Percentiles rank a stretch among this genome's conserved stretches.
Conservation (phyloP, 257 asterid genomes). For the Echium plantagineum region DNA sequence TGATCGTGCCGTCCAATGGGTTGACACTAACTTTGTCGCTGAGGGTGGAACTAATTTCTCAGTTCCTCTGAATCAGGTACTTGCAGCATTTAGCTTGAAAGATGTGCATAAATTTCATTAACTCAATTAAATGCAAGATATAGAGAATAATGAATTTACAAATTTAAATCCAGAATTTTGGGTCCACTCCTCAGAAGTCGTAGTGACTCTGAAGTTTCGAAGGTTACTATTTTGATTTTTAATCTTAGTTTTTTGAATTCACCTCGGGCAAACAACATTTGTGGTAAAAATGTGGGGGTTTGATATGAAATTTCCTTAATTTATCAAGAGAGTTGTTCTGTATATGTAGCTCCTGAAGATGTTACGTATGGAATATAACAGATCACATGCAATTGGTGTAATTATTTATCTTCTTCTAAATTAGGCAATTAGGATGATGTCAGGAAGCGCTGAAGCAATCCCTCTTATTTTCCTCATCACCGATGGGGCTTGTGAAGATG, state of each 20-base stretch:
- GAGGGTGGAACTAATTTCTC: conserved; percentile 55
- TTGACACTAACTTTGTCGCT: conserved; percentile 36
- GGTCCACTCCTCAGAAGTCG: too few species aligned
- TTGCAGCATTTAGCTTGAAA: background rate
- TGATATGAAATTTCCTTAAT: background rate
- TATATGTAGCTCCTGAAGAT: background rate
- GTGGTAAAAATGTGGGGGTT: background rate
- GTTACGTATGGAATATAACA: too few species aligned
- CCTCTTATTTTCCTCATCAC: conserved; percentile 59
- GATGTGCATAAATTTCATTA: background rate
- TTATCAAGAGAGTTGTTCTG: background rate
- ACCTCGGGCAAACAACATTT: background rate
- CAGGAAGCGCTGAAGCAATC: conserved; percentile 32
- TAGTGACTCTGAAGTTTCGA: too few species aligned
- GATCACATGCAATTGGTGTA: background rate
- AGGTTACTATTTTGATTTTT: too few species aligned
- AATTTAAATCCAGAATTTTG: too few species aligned
- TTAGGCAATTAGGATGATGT: conserved; percentile 68
- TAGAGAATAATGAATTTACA: too few species aligned
- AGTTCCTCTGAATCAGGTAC: conserved; percentile 56
- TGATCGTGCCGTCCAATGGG: conserved; percentile 49
- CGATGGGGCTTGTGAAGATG: conserved; percentile 88
- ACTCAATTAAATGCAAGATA: too few species aligned
- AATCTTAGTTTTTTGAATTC: background rate
- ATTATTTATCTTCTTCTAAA: conserved; percentile 9